Percentiles rank a stretch among this genome's conserved stretches.
Evolutionary conservation across 2,329 filamentous ascomycete genomes (phyloP).

Genomic region (Fusarium bulbicola): DNA sequence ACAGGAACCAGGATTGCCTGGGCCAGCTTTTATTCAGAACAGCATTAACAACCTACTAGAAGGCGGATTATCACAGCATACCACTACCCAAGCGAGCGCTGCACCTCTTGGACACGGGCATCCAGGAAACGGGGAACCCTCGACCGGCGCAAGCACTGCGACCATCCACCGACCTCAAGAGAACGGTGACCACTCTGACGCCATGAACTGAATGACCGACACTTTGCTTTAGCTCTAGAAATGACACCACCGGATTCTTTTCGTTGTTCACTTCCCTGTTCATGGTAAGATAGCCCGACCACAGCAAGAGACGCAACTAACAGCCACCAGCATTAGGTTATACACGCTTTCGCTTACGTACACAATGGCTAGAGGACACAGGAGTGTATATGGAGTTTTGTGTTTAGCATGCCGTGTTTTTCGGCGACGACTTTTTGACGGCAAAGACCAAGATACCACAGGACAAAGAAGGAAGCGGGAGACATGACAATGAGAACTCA

Average conservation of each 20-base stretch:
- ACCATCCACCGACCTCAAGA: constrained; percentile 45
- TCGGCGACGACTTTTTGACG: constrained; percentile 35
- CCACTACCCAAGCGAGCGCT: constrained; percentile 41
- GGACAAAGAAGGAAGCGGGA: constrained; percentile 22
- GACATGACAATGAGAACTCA: constrained; percentile 28
- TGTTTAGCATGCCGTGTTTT: constrained; percentile 25
- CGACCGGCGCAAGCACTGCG: constrained; percentile 50
- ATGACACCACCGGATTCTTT: constrained; percentile 21
- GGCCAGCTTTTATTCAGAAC: constrained; percentile 38
- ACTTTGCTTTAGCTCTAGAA: constrained; percentile 21
- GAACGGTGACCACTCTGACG: constrained; percentile 29
- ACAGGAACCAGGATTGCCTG: constrained; percentile 28
- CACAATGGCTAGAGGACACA: constrained; percentile 30
- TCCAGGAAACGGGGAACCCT: constrained; percentile 37
- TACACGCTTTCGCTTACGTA: constrained; percentile 7
- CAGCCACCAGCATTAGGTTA: constrained; percentile 26
- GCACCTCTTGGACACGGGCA: constrained; percentile 41
- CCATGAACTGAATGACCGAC: constrained; percentile 34
- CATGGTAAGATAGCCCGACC: constrained; percentile 25
- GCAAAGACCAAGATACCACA: constrained; percentile 37
- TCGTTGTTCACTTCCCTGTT: constrained; percentile 23
- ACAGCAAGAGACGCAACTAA: constrained; percentile 4
- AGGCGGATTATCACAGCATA: constrained; percentile 31
- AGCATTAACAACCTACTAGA: constrained; percentile 44
- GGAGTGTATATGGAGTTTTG: constrained; percentile 33